Percentiles rank a stretch among this genome's conserved stretches.
phyloP scores from a whole-genome alignment of 1,284 basidiomycete genomes.

The Leccinum subrobustum region DNA sequence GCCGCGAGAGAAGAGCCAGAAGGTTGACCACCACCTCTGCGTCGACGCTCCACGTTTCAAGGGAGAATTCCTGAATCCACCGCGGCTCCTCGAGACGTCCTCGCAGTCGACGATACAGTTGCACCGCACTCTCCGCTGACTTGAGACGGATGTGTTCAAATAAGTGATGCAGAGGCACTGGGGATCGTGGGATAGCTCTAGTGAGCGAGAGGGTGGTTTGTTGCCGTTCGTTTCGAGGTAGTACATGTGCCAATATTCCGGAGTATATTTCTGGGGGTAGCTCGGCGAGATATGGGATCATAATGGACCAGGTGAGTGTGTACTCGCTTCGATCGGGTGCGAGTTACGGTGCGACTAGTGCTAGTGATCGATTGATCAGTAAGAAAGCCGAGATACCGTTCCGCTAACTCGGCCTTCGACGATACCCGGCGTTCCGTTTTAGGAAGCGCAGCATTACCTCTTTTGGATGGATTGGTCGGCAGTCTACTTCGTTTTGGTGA shows the following conservation, averaged over 20 bases:
- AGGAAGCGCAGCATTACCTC: no score
- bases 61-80: constrained; percentile 47
- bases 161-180: constrained; percentile 50
- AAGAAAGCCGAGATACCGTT: no score
- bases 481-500: no score
- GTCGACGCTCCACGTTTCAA: constrained; percentile 61
- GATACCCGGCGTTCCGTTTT: no score
- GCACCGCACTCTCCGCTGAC: constrained; percentile 43
- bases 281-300: constrained; percentile 23
- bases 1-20: constrained; percentile 46
- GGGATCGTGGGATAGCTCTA: constrained; percentile 52
- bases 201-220: constrained; percentile 50
- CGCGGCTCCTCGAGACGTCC: constrained; percentile 29
- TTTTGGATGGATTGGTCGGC: no score
- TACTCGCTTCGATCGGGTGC: no score
- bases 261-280: constrained; percentile 65
- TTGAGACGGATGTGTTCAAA: constrained; percentile 50
- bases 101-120: constrained; percentile 50
- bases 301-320: background rate
- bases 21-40: constrained; percentile 62
- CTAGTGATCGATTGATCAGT: no score
- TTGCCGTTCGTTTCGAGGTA: constrained; percentile 42
- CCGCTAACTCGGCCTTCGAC: no score
- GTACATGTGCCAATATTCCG: constrained; percentile 48
- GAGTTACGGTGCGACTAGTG: no score